Base-by-base conservation (phyloP, 1,284 basidiomycete genomes). In the Phlebopus sp. region DNA sequence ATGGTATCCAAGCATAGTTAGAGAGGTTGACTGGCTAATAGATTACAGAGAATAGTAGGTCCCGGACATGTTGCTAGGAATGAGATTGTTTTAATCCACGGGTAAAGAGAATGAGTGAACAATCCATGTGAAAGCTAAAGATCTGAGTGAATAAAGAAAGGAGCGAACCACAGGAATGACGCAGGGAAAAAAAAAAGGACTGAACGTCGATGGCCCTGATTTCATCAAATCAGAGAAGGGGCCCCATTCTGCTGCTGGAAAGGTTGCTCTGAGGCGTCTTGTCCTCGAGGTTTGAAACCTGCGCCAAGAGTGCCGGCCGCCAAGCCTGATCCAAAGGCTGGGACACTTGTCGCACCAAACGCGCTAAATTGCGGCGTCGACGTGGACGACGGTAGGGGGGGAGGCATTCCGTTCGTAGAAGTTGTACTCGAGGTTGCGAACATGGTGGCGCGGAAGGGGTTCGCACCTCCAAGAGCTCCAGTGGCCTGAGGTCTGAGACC, bases 371-470 rank as follows among this genome's bases (percentile, higher is more conserved):
- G 49, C n/a, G 62, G 57, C 14, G 46, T 54, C 14, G 62, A 65
- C 31, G 50, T 41, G 32, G 63, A 65, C 18, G 45, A 25, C 8
- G 59, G 42, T 18, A 39, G n/a, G 25, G 63, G 35, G 10, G 52
- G n/a, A 29, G 56, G 23, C n/a, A 34, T 13, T 5, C 41, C 45
- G 1, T 35, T 32, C 25, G 23, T 37, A 23, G 38, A n/a, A 7
- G 46, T 37, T 5, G 45, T 34, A 34, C 46, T 38, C 23, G 68
- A 52, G 5, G 55, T 49, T 10, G 59, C 37, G 44, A 72, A 69
- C 78, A 81, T 81, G 2, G 82, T 83, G 8, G 83, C 79, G 37
- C 88, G 77, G 73, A 91, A 91, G 7, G 89, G 88, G 57, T 90
- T 91, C 8, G 79, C 81, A 21, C 69, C 73, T 14, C 81, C 82